Evolutionary conservation across 106 monocot species (phyloP).

Genomic region (Allium fistulosum): DNA sequence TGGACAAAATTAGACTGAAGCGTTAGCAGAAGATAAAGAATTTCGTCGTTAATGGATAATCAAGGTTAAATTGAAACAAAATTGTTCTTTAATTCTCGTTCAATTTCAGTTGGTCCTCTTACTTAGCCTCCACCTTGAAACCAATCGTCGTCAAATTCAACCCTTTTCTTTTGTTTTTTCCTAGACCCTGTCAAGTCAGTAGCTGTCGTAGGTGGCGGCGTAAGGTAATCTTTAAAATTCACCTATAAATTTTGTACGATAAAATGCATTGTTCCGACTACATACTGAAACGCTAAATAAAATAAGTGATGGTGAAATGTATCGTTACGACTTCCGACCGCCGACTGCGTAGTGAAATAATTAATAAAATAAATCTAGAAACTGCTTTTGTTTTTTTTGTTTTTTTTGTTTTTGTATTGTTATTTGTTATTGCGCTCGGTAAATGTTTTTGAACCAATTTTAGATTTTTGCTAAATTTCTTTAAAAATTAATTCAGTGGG

Average conservation of each 20-base stretch:
- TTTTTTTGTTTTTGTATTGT: background rate
- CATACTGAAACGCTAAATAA: background rate
- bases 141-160: background rate
- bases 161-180: background rate
- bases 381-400: too few relatives aligned
- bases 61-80: too few relatives aligned
- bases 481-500: conserved; percentile 49
- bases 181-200: conserved; percentile 53
- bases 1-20: too few relatives aligned
- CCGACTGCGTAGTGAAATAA: too few relatives aligned
- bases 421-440: background rate
- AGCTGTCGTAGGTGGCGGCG: conserved; percentile 80
- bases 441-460: conserved; percentile 1
- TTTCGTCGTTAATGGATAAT: too few relatives aligned
- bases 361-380: too few relatives aligned
- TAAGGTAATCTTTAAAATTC: conserved; percentile 36
- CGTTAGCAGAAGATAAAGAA: too few relatives aligned
- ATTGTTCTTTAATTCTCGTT: too few relatives aligned
- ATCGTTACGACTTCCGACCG: too few relatives aligned
- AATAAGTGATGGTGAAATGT: background rate
- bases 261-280: conserved; percentile 1
- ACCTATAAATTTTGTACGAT: background rate
- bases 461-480: background rate
- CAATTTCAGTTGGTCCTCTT: background rate
- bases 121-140: background rate